phyloP scores from a whole-genome alignment of 2,329 filamentous ascomycete genomes.

The Colletotrichum scovillei region DNA sequence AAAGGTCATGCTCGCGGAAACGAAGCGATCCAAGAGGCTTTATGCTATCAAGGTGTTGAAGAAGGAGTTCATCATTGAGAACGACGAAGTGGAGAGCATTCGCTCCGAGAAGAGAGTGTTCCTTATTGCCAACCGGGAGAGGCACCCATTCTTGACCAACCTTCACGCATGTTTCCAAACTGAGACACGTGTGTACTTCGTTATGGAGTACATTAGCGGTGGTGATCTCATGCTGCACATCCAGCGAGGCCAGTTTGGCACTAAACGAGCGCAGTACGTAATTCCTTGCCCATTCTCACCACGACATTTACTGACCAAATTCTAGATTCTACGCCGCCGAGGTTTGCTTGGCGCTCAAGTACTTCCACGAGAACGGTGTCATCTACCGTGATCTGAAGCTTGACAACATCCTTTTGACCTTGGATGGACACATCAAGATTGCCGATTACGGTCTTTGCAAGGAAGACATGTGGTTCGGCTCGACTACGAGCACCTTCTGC shows the following conservation, averaged over 20 bases:
- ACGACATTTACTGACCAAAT: slow-evolving; percentile 5
- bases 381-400: slow-evolving; percentile 98
- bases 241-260: slow-evolving; percentile 94
- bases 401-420: slow-evolving; percentile 88
- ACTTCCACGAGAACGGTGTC: slow-evolving; percentile 99
- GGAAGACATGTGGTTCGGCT: slow-evolving; percentile 99
- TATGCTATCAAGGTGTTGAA: slow-evolving; percentile 99
- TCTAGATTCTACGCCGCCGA: slow-evolving; percentile 95
- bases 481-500: slow-evolving; percentile 97
- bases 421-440: slow-evolving; percentile 99
- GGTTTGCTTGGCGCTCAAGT: slow-evolving; percentile 96
- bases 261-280: slow-evolving; percentile 91
- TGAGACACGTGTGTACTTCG: slow-evolving; percentile 97
- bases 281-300: slow-evolving; percentile 40
- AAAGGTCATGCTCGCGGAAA: slow-evolving; percentile 99
- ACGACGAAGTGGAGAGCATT: slow-evolving; percentile 98
- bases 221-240: slow-evolving; percentile 99
- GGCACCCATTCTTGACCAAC: slow-evolving; percentile 94
- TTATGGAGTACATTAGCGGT: slow-evolving; percentile 99
- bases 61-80: slow-evolving; percentile 99
- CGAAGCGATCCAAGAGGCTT: slow-evolving; percentile 89
- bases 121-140: slow-evolving; percentile 95
- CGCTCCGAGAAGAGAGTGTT: slow-evolving; percentile 98
- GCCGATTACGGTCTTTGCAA: slow-evolving; percentile 99
- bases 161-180: slow-evolving; percentile 99